phyloP scores from a whole-genome alignment of 2,329 filamentous ascomycete genomes.

The Pseudogymnoascus sp. region DNA sequence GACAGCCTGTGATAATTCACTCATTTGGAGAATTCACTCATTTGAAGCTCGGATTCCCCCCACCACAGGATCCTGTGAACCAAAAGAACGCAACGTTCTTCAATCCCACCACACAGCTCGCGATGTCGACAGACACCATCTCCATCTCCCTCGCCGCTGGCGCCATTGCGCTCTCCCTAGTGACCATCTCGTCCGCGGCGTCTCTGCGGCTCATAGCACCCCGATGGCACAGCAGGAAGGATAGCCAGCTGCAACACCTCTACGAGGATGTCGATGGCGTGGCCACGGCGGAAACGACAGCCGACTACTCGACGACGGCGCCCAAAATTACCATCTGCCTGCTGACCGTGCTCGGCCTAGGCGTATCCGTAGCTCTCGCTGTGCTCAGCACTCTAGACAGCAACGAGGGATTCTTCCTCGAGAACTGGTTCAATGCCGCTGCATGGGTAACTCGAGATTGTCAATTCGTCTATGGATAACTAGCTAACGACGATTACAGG shows the following conservation, averaged over 20 bases:
- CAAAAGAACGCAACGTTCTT: not conserved
- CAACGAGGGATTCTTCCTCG: constrained; percentile 36
- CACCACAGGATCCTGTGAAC: not conserved
- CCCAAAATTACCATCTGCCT: constrained; percentile 47
- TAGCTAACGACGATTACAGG: constrained; percentile 30
- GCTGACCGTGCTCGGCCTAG: constrained; percentile 45
- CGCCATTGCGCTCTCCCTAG: constrained; percentile 27
- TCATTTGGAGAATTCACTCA: not conserved
- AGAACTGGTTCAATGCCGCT: constrained; percentile 51
- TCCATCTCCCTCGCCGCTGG: constrained; percentile 19
- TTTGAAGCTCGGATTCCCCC: not conserved
- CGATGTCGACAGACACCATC: not conserved
- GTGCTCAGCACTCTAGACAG: constrained; percentile 39
- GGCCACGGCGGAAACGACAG: constrained; percentile 54
- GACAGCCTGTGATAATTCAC: not conserved
- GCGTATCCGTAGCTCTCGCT: constrained; percentile 46
- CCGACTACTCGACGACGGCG: constrained; percentile 50
- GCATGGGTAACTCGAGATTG: constrained; percentile 50
- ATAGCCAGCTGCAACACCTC: constrained; percentile 30
- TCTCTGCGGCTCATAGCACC: constrained; percentile 28
- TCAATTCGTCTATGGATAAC: not conserved
- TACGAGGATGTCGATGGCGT: constrained; percentile 65
- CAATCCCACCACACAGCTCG: not conserved
- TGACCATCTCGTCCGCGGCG: constrained; percentile 32
- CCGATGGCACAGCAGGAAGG: constrained; percentile 27